Percentiles rank a stretch among this genome's conserved stretches.
These are phyloP conservation scores for Fusarium concolor DNA, from an alignment of 2,329 filamentous ascomycete genomes.

Conservation along the genomic window DNA sequence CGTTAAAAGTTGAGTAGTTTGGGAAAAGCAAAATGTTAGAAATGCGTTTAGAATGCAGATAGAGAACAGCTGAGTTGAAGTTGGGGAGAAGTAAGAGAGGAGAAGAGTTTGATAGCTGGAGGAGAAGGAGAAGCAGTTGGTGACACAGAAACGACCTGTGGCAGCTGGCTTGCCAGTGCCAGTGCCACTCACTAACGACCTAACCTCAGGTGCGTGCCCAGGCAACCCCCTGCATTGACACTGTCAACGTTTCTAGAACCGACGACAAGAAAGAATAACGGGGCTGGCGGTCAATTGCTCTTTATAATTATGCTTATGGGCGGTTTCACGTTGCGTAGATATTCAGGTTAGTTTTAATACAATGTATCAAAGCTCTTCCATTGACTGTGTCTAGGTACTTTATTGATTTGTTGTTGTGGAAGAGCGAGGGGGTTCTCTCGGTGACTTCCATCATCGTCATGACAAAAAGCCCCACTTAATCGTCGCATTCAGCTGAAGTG, in stretches of 20 bases:
- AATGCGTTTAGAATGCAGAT: conserved; percentile 13
- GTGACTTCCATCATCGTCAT: conserved; percentile 32
- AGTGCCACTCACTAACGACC: conserved; percentile 19
- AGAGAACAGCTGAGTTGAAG: conserved; percentile 10
- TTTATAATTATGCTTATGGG: not conserved
- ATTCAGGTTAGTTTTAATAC: not conserved
- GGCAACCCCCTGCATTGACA: conserved; percentile 44
- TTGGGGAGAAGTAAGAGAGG: conserved; percentile 17
- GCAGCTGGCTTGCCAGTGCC: conserved; percentile 1
- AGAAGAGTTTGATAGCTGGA: conserved; percentile 19
- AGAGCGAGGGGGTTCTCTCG: conserved; percentile 9
- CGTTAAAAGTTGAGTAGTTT: conserved; percentile 6
- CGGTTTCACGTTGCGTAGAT: too few relatives aligned
- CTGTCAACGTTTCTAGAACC: conserved; percentile 46
- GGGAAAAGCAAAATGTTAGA: conserved; percentile 12
- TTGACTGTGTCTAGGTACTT: conserved; percentile 3
- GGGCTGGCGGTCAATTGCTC: conserved; percentile 1
- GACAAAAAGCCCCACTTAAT: conserved; percentile 38
- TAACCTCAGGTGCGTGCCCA: conserved; percentile 9
- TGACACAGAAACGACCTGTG: conserved; percentile 32
- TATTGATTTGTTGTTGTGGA: conserved; percentile 9
- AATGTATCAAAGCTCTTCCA: not conserved
- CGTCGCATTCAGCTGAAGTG: conserved; percentile 34
- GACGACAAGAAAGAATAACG: conserved; percentile 39
- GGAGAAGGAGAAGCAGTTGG: conserved; percentile 25